Evolutionary conservation across 2,329 filamentous ascomycete genomes (phyloP).

Genomic region (Neophaeococcomyces mojaviensis): DNA sequence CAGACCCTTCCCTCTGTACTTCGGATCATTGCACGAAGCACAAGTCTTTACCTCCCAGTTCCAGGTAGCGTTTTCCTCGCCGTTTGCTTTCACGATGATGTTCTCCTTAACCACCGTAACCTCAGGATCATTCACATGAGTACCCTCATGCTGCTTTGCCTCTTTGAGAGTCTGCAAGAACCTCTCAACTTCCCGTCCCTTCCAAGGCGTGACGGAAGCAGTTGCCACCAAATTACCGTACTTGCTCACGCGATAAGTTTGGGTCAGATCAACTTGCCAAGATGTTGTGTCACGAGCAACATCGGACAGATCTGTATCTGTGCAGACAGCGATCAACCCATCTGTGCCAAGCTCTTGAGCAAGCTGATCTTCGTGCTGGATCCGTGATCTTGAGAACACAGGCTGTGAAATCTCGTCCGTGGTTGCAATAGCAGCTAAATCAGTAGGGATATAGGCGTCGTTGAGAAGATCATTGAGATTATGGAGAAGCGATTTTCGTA

Average conservation of each 20-base stretch:
- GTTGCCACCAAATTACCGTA: slow-evolving; percentile 4
- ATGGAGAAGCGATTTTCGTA: not conserved
- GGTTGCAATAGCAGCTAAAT: not conserved
- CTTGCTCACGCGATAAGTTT: not conserved
- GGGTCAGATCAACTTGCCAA: not conserved
- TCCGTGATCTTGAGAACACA: not conserved
- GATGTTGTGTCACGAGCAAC: too few relatives aligned
- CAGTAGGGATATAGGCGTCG: not conserved
- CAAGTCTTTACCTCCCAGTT: slow-evolving; percentile 6
- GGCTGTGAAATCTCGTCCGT: not conserved
- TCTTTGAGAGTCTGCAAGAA: not conserved
- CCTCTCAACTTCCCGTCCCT: not conserved
- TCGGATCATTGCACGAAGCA: slow-evolving; percentile 1
- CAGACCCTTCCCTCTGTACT: slow-evolving; percentile 2
- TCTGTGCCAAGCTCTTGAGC: slow-evolving; percentile 1
- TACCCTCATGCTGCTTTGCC: too few relatives aligned
- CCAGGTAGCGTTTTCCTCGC: not conserved
- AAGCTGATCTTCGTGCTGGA: slow-evolving; percentile 1
- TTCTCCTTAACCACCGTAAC: not conserved
- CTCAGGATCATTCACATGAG: not conserved
- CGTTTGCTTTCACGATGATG: not conserved
- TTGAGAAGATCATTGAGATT: slow-evolving; percentile 7
- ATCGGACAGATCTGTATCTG: not conserved
- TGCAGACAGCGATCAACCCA: slow-evolving; percentile 1
- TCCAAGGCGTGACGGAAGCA: not conserved